Evolutionary conservation across 129 eudicot species (phyloP), one percentile per base, ranked within the genome.

Genomic region (Flaveria trinervia): DNA sequence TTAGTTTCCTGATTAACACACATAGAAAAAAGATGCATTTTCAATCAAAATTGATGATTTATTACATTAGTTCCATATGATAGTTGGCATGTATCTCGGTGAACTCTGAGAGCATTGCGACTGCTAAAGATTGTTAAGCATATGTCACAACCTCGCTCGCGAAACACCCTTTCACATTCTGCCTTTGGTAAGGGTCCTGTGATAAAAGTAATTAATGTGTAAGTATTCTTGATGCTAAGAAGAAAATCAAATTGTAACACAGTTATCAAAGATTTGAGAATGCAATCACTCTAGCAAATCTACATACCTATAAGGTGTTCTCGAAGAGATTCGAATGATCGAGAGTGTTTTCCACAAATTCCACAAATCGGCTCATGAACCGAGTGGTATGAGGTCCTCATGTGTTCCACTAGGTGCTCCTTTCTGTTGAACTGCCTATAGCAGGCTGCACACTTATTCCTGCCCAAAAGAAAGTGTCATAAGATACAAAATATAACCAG

Each of bases 361-460:
- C 97, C 96, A 79, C 99, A 95, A 82, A 78, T 83, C 69, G 99
- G 99, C 83, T 95, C 99, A 74, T 95, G 99, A 70, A 84, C 89
- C 15, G 99, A 95, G 87, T 95, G 99, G 78, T 81, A 92, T 7
- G 97, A 89, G 41, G 79, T 80, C 86, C 80, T 89, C 97, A 95
- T 95, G 86, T 95, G 97, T 80, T 95, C 99, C 80, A 95, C 97
- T 48, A 95, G 87, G 84, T 95, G 97, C 85, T 92, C 99, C 87
- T 70, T 88, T 74, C 66, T 88, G 95, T 95, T 95, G 85, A 91
- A 95, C 82, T 95, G 99, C 80, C 99, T 88, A 82, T 86, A 95
- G 91, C 99, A 95, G 56, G 95, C 96, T 25, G 96, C 94, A 84
- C 99, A 95, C 79, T 92, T 95, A 76, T 95, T 95, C 91, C 99